These are phyloP conservation scores for Arctium minus DNA, from an alignment of 129 eudicot genomes.

Conservation along the genomic window DNA sequence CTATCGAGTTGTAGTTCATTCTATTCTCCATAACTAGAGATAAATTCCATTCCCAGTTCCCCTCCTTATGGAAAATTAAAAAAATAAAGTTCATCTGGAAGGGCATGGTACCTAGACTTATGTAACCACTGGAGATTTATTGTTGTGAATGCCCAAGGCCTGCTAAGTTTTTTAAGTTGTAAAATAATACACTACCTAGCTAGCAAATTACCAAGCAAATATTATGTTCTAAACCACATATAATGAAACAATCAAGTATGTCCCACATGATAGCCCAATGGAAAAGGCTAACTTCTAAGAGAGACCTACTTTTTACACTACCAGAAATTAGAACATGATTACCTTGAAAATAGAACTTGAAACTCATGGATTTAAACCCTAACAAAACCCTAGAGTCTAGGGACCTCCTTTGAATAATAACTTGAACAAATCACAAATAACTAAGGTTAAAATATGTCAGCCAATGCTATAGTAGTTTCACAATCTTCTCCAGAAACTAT, in stretches of 20 bases:
- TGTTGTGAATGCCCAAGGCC: not conserved
- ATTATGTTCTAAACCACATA: not conserved
- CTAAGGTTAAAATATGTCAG: not conserved
- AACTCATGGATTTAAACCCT: not conserved
- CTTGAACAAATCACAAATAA: not conserved
- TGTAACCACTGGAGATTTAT: not conserved
- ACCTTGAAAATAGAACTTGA: not conserved
- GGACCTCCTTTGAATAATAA: not conserved
- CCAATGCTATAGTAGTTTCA: not conserved
- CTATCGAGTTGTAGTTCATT: not conserved
- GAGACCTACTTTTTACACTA: not conserved
- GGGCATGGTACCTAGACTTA: not conserved
- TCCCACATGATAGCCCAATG: not conserved
- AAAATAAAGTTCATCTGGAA: not conserved
- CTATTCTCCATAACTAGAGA: not conserved
- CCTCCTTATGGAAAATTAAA: not conserved
- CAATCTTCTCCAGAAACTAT: not conserved
- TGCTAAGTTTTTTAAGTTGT: no score
- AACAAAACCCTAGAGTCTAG: not conserved
- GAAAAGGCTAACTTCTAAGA: not conserved
- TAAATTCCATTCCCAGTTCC: not conserved
- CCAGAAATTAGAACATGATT: no score
- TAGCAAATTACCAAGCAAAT: not conserved
- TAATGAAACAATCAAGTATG: not conserved
- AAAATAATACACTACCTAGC: not conserved